Base-by-base conservation (phyloP, 202 grass and related monocot genomes). In the Zoysia matrella region DNA sequence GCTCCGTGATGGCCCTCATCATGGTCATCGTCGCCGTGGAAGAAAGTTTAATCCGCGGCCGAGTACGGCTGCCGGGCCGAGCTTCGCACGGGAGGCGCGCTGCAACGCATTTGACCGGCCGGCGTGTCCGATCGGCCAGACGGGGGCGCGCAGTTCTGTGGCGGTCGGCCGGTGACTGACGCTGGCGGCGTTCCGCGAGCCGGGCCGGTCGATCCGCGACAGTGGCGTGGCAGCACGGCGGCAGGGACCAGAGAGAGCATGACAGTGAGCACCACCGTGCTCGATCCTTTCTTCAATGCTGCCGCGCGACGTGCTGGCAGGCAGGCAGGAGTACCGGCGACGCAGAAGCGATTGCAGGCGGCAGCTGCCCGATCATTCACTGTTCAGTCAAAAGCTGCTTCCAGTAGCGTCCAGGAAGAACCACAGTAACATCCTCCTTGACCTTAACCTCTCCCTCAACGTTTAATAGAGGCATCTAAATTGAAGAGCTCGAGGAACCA, bases 321-420 rank as follows among this genome's bases (percentile, higher is more conserved):
- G 30, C 30, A 36, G 30, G 30, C 30, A 36, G 30, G 30, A 36
- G 30, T 36, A 36, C 30, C 30, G 30, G 30, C 30, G 30, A 36
- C 30, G 30, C 30, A 36, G 30, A 36, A 36, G 30, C 30, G 30
- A 36, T 36, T 36, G 30, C 30, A 36, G 30, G 1, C 0, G 3
- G 11, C 8, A 7, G 15, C 52, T 69, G 77, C 65, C 53, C 77
- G 60, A 63, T 79, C 41, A 69, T 58, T 80, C 77, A 80, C 39
- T 58, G 52, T 48, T 10, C 65, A 69, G 77, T 69, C 65, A 80
- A 69, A 47, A 55, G 16, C 12, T 69, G 77, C 2, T 66, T 44
- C 41, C 11, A 0, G 3, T n/a, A 4, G 41, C 9, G 15, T 10
- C 7, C 36, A 14, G 9, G 12, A 54, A 54, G 51, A 54, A 72